Evolutionary conservation across 1,139 yeast species (phyloP).

Genomic region (Lodderomyces pseudojiufengensis): DNA sequence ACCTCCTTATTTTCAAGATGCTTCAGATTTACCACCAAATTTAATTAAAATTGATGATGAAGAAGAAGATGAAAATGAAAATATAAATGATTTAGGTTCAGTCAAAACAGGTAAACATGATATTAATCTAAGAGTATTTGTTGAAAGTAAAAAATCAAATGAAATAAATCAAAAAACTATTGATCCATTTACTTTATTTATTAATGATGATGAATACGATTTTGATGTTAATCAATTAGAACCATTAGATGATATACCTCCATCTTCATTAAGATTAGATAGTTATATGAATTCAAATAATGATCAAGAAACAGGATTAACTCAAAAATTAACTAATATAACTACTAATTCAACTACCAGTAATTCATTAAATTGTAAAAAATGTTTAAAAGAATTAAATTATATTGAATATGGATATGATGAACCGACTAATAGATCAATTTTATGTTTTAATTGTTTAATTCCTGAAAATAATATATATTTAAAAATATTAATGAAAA

Average conservation of each 20-base stretch:
- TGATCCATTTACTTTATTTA: conserved; percentile 16
- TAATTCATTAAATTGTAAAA: conserved; percentile 8
- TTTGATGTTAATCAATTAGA: background rate
- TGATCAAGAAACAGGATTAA: conserved; percentile 3
- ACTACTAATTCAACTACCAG: background rate
- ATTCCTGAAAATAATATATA: conserved; percentile 11
- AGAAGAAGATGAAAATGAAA: conserved; percentile 6
- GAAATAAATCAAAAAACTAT: conserved; percentile 3
- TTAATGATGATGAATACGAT: background rate
- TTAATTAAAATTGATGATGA: conserved; percentile 17
- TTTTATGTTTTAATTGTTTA: conserved; percentile 17
- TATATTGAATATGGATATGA: conserved; percentile 17
- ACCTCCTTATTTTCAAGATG: conserved; percentile 44
- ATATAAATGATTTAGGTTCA: conserved; percentile 10
- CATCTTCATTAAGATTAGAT: conserved; percentile 11
- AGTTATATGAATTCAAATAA: conserved; percentile 8
- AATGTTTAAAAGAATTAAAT: conserved; percentile 15
- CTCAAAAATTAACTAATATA: conserved; percentile 3
- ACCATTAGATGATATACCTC: conserved; percentile 6
- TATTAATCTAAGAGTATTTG: conserved; percentile 9
- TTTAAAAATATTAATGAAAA: conserved; percentile 15
- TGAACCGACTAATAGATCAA: conserved; percentile 3
- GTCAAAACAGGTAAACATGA: conserved; percentile 10
- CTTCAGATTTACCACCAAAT: conserved; percentile 17
- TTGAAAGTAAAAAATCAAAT: conserved; percentile 1